These are phyloP conservation scores for Coemansia sp. DNA, from an alignment of 192 early-diverging fungal species.

Conservation along the genomic window DNA sequence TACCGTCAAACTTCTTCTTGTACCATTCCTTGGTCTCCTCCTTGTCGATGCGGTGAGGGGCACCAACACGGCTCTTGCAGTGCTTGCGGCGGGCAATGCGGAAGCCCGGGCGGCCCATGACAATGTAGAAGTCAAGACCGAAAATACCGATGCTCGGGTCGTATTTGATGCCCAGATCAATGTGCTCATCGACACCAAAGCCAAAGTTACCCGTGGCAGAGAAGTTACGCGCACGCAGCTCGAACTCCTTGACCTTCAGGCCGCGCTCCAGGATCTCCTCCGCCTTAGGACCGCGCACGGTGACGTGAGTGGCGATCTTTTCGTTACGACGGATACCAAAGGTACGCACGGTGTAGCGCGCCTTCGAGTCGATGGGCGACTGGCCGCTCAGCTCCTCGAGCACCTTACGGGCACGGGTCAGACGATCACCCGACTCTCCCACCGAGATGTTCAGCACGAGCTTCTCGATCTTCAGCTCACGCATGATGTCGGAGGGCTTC, in stretches of 20 bases:
- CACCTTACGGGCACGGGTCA: conserved; percentile 99
- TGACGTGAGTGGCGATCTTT: conserved; percentile 99
- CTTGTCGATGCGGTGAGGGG: conserved; percentile 89
- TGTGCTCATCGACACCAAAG: conserved; percentile 99
- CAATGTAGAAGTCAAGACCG: conserved; percentile 99
- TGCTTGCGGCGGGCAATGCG: conserved; percentile 94
- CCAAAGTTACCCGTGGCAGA: conserved; percentile 98
- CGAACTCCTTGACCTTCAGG: conserved; percentile 99
- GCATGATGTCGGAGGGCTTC: conserved; percentile 88
- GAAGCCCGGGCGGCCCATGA: conserved; percentile 97
- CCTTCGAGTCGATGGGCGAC: conserved; percentile 99
- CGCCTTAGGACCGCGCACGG: conserved; percentile 92
- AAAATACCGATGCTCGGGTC: conserved; percentile 98
- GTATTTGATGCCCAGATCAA: conserved; percentile 99
- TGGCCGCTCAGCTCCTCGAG: conserved; percentile 99
- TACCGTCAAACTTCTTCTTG: conserved; percentile 94
- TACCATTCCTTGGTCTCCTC: conserved; percentile 98
- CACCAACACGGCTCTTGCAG: conserved; percentile 78
- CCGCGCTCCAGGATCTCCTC: conserved; percentile 99
- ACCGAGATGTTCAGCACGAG: conserved; percentile 99
- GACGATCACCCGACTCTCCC: conserved; percentile 98
- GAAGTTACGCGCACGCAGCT: conserved; percentile 94
- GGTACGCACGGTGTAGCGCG: conserved; percentile 99
- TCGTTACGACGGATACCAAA: conserved; percentile 99
- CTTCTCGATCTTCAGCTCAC: conserved; percentile 98